Percentiles rank a stretch among this genome's conserved stretches.
These are phyloP conservation scores for Vaccinium vitisidaea DNA, from an alignment of 148 eudicot species.

Conservation along the genomic window DNA sequence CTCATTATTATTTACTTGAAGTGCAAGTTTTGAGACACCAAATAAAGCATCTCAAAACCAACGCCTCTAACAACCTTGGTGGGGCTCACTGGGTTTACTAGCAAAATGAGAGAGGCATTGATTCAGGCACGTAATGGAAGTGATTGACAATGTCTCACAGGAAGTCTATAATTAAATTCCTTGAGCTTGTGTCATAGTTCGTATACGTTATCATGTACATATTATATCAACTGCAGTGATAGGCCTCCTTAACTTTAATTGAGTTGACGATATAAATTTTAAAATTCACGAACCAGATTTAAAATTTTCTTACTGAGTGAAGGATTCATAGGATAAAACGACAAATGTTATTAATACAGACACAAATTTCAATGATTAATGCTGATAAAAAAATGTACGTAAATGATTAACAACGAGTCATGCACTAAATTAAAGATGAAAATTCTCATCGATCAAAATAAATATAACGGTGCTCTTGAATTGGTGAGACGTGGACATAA, in stretches of 20 bases:
- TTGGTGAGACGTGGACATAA: neutral
- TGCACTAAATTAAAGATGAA: neutral
- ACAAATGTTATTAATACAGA: neutral
- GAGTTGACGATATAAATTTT: neutral
- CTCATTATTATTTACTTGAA: neutral
- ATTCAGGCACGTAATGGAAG: neutral
- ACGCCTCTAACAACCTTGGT: neutral
- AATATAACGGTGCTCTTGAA: neutral
- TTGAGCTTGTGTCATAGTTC: neutral
- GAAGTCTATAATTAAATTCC: neutral
- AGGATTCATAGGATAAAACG: neutral
- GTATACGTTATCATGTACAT: neutral
- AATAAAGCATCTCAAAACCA: neutral
- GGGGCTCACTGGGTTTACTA: neutral
- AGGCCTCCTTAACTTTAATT: neutral
- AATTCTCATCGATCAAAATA: neutral
- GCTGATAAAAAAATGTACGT: too few species aligned
- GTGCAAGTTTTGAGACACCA: neutral
- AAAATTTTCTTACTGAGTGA: neutral
- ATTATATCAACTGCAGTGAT: neutral
- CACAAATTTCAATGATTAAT: neutral
- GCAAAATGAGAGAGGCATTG: slow-evolving; percentile 9
- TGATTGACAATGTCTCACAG: neutral
- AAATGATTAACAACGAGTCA: neutral
- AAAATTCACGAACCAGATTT: neutral